A percentile compares a stretch with the other conserved stretches of the same genome.
Evolutionary conservation across 306 rosid genomes (phyloP).

Genomic region (Prunus padus): DNA sequence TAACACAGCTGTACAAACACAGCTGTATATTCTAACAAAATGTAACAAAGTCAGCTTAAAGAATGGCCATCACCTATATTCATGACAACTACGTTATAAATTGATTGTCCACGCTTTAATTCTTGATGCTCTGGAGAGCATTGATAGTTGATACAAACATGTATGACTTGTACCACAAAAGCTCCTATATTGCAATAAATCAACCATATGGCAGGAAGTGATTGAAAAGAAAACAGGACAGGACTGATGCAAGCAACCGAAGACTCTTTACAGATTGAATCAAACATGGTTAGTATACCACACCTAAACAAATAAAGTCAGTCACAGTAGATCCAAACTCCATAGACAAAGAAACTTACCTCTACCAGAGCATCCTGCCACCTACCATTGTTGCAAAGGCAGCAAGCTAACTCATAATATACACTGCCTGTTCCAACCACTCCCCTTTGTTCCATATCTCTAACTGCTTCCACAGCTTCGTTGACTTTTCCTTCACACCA

Average conservation of each 20-base stretch:
- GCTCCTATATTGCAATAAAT: neutral
- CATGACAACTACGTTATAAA: neutral
- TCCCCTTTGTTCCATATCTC: conserved; percentile 87
- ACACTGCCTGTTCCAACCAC: conserved; percentile 68
- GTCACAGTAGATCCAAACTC: neutral
- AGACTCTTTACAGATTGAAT: conserved; percentile 3
- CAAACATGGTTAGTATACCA: neutral
- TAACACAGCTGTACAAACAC: too few species aligned
- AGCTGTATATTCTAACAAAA: too few species aligned
- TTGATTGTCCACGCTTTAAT: neutral
- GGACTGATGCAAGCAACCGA: neutral
- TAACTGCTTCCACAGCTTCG: conserved; percentile 74
- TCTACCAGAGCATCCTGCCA: conserved; percentile 83
- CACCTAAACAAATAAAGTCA: neutral
- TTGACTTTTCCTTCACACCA: conserved; percentile 79
- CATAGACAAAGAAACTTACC: conserved; percentile 42
- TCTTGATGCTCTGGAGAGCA: neutral
- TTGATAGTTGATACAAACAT: neutral
- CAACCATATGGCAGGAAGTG: neutral
- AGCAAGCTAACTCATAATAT: conserved; percentile 86
- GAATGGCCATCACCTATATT: neutral
- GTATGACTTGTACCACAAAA: neutral
- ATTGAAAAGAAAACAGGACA: neutral
- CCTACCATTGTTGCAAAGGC: conserved; percentile 82
- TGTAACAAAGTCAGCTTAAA: neutral